These are phyloP conservation scores for Xylaria arbuscula DNA, from an alignment of 2,329 filamentous ascomycete species.

Conservation along the genomic window DNA sequence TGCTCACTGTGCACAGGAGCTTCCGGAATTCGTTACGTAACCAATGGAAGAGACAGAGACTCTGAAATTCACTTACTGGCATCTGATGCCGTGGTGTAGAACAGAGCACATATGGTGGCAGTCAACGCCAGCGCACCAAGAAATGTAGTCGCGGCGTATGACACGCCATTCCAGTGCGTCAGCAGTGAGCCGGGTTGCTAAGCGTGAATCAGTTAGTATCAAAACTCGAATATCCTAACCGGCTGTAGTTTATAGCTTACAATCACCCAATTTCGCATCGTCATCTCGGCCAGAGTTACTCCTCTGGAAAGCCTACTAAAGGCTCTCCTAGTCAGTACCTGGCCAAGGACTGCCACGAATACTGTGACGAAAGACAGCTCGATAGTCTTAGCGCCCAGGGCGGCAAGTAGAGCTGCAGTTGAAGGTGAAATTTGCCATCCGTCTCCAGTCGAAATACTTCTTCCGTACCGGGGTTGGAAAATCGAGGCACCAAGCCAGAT, in stretches of 20 bases:
- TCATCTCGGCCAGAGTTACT: constrained; percentile 79
- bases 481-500: constrained; percentile 74
- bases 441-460: constrained; percentile 63
- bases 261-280: constrained; percentile 80
- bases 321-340: constrained; percentile 77
- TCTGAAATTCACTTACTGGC: constrained; percentile 54
- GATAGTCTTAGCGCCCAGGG: constrained; percentile 78
- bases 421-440: constrained; percentile 65
- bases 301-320: constrained; percentile 70
- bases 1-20: background rate
- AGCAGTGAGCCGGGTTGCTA: constrained; percentile 76
- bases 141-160: constrained; percentile 71
- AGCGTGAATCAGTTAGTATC: constrained; percentile 14
- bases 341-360: constrained; percentile 79
- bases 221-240: background rate
- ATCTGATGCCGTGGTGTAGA: constrained; percentile 82
- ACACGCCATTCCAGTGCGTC: constrained; percentile 73
- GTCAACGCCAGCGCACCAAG: constrained; percentile 73
- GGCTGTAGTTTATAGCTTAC: constrained; percentile 41
- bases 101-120: constrained; percentile 72
- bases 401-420: constrained; percentile 74
- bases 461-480: constrained; percentile 70
- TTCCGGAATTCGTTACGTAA: background rate
- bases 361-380: constrained; percentile 83
- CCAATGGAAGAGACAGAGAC: background rate